Percentiles rank a stretch among this genome's conserved stretches.
Evolutionary conservation across 176 grass and related monocot species (phyloP).

Genomic region (Avena insularis): DNA sequence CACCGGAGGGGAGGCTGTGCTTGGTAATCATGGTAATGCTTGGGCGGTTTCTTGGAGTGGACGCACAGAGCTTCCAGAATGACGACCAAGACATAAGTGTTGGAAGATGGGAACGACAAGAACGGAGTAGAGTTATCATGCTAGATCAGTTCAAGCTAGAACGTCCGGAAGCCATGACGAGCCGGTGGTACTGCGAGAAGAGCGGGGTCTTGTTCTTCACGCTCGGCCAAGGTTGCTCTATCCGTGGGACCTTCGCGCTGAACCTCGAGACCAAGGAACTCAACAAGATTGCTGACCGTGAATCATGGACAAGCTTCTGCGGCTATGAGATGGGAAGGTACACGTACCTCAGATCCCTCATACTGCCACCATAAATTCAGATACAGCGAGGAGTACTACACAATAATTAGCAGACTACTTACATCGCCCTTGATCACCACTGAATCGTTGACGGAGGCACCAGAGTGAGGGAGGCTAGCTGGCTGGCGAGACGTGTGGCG

Average conservation of each 20-base stretch:
- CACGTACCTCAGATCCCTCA: too few species aligned
- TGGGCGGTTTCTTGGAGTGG: not conserved
- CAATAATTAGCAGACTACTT: too few species aligned
- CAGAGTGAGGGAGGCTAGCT: not conserved
- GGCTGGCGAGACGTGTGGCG: too few species aligned
- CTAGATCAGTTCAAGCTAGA: not conserved
- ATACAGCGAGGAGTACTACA: too few species aligned
- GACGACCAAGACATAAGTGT: not conserved
- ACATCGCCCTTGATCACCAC: too few species aligned
- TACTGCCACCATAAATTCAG: too few species aligned
- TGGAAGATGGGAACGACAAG: not conserved
- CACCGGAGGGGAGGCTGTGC: not conserved
- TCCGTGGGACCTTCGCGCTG: not conserved
- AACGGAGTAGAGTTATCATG: not conserved
- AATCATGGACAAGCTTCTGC: not conserved
- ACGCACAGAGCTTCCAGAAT: not conserved
- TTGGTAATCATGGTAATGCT: not conserved
- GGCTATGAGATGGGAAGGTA: not conserved
- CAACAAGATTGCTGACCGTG: not conserved
- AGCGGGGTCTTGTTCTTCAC: not conserved
- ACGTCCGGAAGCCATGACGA: not conserved
- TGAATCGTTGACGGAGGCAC: not conserved
- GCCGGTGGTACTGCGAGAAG: constrained; percentile 5
- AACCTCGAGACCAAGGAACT: not conserved
- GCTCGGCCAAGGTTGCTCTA: not conserved